Evolutionary conservation across 805 yeast genomes (phyloP).

Genomic region (Myxozyma vanderwaltii): DNA sequence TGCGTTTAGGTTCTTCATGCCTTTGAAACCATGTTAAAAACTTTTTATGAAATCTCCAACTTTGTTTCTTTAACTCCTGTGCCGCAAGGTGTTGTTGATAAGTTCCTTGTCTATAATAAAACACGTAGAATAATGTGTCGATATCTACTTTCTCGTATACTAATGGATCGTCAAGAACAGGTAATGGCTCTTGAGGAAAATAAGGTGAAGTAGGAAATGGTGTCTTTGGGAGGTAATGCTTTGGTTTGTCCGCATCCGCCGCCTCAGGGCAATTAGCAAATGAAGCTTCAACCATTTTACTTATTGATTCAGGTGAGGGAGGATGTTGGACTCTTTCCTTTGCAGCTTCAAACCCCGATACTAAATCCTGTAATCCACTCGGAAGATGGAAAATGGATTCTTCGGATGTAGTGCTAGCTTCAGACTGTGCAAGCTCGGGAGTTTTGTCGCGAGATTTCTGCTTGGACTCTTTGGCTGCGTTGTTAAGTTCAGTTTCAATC

Average conservation of each 20-base stretch:
- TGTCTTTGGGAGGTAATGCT: constrained; percentile 69
- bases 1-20: constrained; percentile 55
- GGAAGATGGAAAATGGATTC: constrained; percentile 40
- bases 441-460: constrained; percentile 8
- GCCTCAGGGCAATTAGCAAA: constrained; percentile 91
- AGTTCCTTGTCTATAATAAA: constrained; percentile 79
- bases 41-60: constrained; percentile 78
- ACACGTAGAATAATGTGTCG: constrained; percentile 88
- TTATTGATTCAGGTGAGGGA: constrained; percentile 55
- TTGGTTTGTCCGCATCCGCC: constrained; percentile 82
- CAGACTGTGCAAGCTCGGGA: constrained; percentile 28
- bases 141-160: constrained; percentile 72
- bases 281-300: constrained; percentile 70
- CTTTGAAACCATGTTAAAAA: constrained; percentile 80
- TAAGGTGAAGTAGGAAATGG: constrained; percentile 89
- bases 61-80: constrained; percentile 71
- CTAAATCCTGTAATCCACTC: constrained; percentile 47
- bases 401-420: constrained; percentile 12
- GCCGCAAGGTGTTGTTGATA: constrained; percentile 78
- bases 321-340: constrained; percentile 53
- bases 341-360: constrained; percentile 46
- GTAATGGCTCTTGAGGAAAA: constrained; percentile 80
- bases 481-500: constrained; percentile 26
- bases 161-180: constrained; percentile 55
- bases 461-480: background rate